phyloP scores from a whole-genome alignment of 208 protist species.

The Trypanosoma cruzi region DNA sequence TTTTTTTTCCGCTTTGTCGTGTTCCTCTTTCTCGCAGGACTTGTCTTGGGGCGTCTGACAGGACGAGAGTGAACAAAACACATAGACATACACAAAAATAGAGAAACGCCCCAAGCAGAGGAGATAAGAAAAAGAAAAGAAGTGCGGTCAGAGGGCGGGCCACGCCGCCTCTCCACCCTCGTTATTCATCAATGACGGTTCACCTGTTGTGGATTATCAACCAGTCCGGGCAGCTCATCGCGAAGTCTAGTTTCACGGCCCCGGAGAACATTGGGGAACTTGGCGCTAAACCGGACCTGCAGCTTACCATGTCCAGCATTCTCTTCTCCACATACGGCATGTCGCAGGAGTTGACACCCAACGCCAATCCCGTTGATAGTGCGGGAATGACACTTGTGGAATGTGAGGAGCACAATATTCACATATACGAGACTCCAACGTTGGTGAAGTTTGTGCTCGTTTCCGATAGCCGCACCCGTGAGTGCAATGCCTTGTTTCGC shows the following conservation, averaged over 20 bases:
- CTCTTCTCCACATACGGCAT: conserved; percentile 88
- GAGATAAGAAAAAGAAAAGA: too few relatives aligned
- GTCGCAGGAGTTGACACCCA: conserved; percentile 85
- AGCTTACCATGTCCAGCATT: conserved; percentile 82
- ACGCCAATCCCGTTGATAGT: conserved; percentile 79
- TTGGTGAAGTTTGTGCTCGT: conserved; percentile 79
- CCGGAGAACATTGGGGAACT: conserved; percentile 77
- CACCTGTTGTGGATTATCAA: conserved; percentile 90
- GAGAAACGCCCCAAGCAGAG: too few relatives aligned
- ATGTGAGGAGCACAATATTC: conserved; percentile 85
- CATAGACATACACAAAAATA: too few relatives aligned
- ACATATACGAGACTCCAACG: conserved; percentile 85
- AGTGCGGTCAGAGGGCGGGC: too few relatives aligned
- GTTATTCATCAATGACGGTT: conserved; percentile 49
- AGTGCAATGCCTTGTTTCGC: conserved; percentile 55
- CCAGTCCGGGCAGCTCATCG: conserved; percentile 84
- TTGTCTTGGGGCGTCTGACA: too few relatives aligned
- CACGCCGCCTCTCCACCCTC: not conserved
- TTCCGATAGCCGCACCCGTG: conserved; percentile 62
- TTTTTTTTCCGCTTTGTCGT: too few relatives aligned
- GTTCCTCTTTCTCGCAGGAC: too few relatives aligned
- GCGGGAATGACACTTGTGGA: conserved; percentile 84
- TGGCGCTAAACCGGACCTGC: conserved; percentile 76
- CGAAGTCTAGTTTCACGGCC: conserved; percentile 69
- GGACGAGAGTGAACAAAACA: too few relatives aligned